Base-by-base conservation (phyloP, 1,139 yeast species). In the Pichia inconspicua region DNA sequence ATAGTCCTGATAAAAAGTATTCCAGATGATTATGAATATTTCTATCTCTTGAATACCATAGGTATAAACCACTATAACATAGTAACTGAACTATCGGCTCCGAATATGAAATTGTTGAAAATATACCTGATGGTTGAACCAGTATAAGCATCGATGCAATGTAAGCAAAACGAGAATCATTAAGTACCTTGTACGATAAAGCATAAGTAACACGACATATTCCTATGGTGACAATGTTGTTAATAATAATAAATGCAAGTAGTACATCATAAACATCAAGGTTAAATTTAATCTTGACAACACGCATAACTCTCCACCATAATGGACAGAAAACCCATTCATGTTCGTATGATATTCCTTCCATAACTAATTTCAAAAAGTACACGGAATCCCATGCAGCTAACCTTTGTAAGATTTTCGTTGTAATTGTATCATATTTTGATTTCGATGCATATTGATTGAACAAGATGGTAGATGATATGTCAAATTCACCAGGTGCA, bases 351-450 rank as follows among this genome's bases (percentile, higher is more conserved):
- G 74, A 67, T 2, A 68, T 62, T 0, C 74, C 79, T 28, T 76
- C 66, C 19, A 67, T 62, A 37, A 84, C 78, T 43, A 81, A 61
- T 44, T 81, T 78, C 27, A 77, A 65, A 60, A 85, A 89, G 64
- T 83, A 88, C 0, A 89, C 95, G 2, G 83, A 74, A 64, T 92
- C 98, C 97, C 97, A 90, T 7, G 82, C 74, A 32, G 85, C 68
- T 9, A 86, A 68, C 51, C 79, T 78, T 42, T 77, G 70, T 9
- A 60, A 41, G 74, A 65, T 1, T 71, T 51, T 8, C 14, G 43
- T 39, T 43, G 46, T 46, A 25, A 38, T 39, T 9, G n/a, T 10
- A 1, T 42, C 45, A n/a, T 53, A 52, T 30, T 22, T 28, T 30
- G 40, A 8, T 8, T 36, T 28, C 12, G 37, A 30, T 55, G 58